Percentiles rank a stretch among this genome's conserved stretches.
These are phyloP conservation scores for Parachaetomium inaequale DNA, from an alignment of 495 filamentous ascomycete species.

Conservation along the genomic window DNA sequence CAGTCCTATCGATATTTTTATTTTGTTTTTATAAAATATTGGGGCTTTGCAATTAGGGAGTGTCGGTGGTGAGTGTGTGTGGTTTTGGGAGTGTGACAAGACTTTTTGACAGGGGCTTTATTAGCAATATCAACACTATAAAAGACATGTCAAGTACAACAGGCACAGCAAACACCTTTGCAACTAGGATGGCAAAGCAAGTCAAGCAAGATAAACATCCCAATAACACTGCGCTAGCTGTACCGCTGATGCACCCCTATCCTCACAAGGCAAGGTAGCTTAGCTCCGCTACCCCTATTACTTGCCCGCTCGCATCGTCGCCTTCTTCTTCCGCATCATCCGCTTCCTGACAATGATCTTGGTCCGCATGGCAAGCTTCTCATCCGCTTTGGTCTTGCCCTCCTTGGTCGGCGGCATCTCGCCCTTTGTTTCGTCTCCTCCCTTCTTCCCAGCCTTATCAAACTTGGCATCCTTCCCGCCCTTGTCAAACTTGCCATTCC, in stretches of 20 bases:
- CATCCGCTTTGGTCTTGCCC: conserved; percentile 29
- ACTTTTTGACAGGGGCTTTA: no score
- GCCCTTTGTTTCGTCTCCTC: conserved; percentile 6
- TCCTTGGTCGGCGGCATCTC: conserved; percentile 15
- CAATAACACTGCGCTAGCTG: neutral
- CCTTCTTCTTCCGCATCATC: conserved; percentile 51
- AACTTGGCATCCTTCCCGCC: conserved; percentile 3
- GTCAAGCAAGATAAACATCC: neutral
- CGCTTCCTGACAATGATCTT: conserved; percentile 49
- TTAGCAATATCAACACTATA: no score
- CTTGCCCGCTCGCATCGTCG: conserved; percentile 29
- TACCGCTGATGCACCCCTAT: neutral
- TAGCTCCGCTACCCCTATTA: conserved; percentile 5
- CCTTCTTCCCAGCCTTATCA: neutral
- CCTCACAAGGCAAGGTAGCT: no score
- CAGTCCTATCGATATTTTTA: no score
- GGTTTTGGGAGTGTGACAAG: no score
- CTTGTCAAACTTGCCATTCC: conserved; percentile 7
- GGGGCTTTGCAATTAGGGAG: no score
- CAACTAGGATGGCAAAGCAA: no score
- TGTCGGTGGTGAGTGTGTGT: no score
- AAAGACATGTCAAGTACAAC: no score
- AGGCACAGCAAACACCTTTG: no score
- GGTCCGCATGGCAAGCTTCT: conserved; percentile 41
- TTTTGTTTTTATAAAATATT: no score